These are phyloP conservation scores for Boletus vermiculosoides DNA, from an alignment of 768 basidiomycete genomes.

Conservation along the genomic window DNA sequence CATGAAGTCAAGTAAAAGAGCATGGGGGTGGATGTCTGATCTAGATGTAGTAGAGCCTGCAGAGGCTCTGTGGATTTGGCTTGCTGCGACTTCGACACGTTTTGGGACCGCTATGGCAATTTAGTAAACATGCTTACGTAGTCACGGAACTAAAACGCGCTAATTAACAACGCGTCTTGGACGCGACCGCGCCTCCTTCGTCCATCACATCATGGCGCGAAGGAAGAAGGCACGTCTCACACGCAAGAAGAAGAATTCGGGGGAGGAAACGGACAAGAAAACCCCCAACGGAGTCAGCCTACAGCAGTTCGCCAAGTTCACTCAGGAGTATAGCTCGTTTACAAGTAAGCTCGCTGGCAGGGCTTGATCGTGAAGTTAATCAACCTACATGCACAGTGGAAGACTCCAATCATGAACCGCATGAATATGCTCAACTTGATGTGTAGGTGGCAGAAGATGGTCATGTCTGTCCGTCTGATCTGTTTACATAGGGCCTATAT, in stretches of 20 bases:
- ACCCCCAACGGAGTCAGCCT: constrained; percentile 6
- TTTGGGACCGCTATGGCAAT: neutral
- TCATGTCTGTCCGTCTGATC: neutral
- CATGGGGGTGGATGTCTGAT: constrained; percentile 28
- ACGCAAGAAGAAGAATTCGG: constrained; percentile 19
- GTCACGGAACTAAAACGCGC: constrained; percentile 16
- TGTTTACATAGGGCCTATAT: constrained; percentile 36
- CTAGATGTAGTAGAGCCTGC: neutral
- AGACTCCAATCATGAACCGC: constrained; percentile 8
- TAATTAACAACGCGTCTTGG: constrained; percentile 29
- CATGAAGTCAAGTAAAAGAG: constrained; percentile 43
- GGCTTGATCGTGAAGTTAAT: neutral
- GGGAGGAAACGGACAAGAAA: neutral
- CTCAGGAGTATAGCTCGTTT: constrained; percentile 11
- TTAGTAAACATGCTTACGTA: constrained; percentile 26
- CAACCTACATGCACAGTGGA: constrained; percentile 8
- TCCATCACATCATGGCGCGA: constrained; percentile 25
- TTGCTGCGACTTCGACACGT: constrained; percentile 16
- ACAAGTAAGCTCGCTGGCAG: constrained; percentile 11
- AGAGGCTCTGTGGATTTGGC: neutral
- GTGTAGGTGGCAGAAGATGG: constrained; percentile 25
- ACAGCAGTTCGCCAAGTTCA: constrained; percentile 14
- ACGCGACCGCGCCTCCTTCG: constrained; percentile 19
- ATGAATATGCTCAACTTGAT: constrained; percentile 34
- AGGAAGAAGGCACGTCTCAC: constrained; percentile 18